Evolutionary conservation across 2,329 filamentous ascomycete genomes (phyloP).

Genomic region (Aspergillus viridinutans): DNA sequence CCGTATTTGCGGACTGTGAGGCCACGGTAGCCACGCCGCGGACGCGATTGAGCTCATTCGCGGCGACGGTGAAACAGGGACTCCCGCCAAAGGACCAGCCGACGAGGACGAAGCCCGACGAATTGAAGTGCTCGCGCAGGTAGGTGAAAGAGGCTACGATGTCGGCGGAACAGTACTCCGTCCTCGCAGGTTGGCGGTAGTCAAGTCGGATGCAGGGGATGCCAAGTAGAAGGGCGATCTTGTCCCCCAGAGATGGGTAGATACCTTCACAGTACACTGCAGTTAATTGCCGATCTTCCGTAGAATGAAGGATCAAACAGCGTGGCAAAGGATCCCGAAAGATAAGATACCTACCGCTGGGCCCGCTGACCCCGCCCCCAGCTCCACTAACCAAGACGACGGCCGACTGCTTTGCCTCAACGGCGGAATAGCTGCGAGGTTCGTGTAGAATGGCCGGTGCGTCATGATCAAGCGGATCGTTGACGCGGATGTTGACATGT

Average conservation of each 20-base stretch:
- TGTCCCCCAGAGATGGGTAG: slow-evolving; percentile 41
- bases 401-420: slow-evolving; percentile 12
- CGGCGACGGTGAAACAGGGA: slow-evolving; percentile 38
- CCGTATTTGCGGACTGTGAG: slow-evolving; percentile 36
- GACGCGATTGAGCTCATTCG: slow-evolving; percentile 26
- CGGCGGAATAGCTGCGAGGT: slow-evolving; percentile 22
- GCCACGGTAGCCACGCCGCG: slow-evolving; percentile 39
- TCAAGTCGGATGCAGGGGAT: slow-evolving; percentile 41
- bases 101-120: slow-evolving; percentile 37
- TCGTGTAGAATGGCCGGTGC: slow-evolving; percentile 30
- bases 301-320: neutral
- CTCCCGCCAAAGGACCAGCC: slow-evolving; percentile 45
- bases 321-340: too few species aligned
- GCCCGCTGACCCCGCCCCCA: slow-evolving; percentile 39
- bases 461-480: slow-evolving; percentile 20
- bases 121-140: slow-evolving; percentile 26
- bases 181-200: slow-evolving; percentile 36
- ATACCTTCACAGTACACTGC: slow-evolving; percentile 13
- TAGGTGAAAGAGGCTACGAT: slow-evolving; percentile 35
- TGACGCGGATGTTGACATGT: slow-evolving; percentile 13
- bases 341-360: slow-evolving; percentile 32
- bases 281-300: neutral
- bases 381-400: slow-evolving; percentile 32
- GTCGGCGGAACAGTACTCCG: slow-evolving; percentile 34
- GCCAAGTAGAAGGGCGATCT: slow-evolving; percentile 35